Evolutionary conservation across 78 protist genomes (phyloP).

Genomic region (Monocercomonoides exilis): DNA sequence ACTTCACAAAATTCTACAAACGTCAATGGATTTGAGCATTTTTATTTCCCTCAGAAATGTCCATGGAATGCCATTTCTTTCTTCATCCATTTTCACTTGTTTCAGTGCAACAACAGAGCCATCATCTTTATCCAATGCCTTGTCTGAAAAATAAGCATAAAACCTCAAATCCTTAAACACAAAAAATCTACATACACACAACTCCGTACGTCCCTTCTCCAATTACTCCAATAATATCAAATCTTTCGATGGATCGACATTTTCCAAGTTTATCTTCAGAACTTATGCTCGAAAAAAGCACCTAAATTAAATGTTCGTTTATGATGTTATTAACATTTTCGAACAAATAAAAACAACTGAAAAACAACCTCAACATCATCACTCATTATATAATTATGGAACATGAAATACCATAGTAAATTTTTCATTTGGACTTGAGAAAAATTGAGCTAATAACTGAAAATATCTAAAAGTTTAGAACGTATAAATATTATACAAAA

Average conservation of each 20-base stretch:
- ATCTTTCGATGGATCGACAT: background rate
- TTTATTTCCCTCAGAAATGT: constrained; percentile 5
- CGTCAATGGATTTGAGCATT: background rate
- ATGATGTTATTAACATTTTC: too few relatives aligned
- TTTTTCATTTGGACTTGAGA: too few relatives aligned
- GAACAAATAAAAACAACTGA: too few relatives aligned
- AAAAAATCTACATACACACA: background rate
- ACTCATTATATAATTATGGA: too few relatives aligned
- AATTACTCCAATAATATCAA: background rate
- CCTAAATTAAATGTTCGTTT: too few relatives aligned
- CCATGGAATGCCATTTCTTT: background rate
- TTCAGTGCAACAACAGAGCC: background rate
- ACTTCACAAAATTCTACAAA: background rate
- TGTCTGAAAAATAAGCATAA: background rate
- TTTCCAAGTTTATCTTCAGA: background rate
- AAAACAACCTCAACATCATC: too few relatives aligned
- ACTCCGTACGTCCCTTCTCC: constrained; percentile 10
- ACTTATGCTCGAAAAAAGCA: too few relatives aligned
- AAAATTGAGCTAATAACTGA: too few relatives aligned
- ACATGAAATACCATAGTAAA: too few relatives aligned
- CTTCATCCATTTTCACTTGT: background rate
- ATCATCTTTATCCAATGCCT: background rate
- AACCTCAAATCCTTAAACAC: background rate
- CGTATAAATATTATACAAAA: too few relatives aligned
- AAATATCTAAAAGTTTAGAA: too few relatives aligned